Evolutionary conservation across 345 rosid genomes (phyloP), one percentile per base, ranked within the genome.

Genomic region (Euclidium syriacum): DNA sequence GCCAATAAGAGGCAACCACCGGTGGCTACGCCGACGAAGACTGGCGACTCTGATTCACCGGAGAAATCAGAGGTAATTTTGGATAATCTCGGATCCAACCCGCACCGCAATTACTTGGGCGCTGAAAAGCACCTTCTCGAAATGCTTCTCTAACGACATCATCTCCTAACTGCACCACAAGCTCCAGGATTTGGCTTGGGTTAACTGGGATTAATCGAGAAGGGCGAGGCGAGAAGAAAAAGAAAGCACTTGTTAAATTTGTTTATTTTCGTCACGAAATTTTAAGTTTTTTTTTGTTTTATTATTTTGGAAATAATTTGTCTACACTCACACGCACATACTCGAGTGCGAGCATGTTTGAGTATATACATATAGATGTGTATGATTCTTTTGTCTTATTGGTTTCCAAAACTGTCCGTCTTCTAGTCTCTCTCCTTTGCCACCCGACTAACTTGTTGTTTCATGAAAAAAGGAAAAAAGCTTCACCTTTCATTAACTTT

Each of bases 1-100:
- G 95, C 95, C 32, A 84, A 68, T 81, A 94, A 87, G 65, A 94
- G 48, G 67, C 86, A 83, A 5, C 88, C 90, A 22, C 99, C 96
- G 1, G 91, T 92, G 63, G 90, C 97, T 3, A 89, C 97, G 24
- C 88, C 97, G 34, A 92, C 78, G 24, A 85, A n/a, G 14, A 87
- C 70, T 0, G 88, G 96, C 1, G 90, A 69, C 3, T 79, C 73
- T 7, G 74, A 62, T 1, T 36, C 38, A 7, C 79, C 51, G 4
- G 67, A 14, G 65, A 94, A 78, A 65, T 84, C 84, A 41, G 47
- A 25, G 29, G 84, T 51, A 55, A n/a, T n/a, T n/a, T n/a, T n/a
- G n/a, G n/a, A n/a, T n/a, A n/a, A 90, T 79, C 52, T 85, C 70
- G 4, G 78, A 39, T 46, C 87, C 96, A 25, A 92, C 88, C 12